Conservation (phyloP, 2,329 filamentous ascomycete genomes). For the Cladophialophora chaetospira region DNA sequence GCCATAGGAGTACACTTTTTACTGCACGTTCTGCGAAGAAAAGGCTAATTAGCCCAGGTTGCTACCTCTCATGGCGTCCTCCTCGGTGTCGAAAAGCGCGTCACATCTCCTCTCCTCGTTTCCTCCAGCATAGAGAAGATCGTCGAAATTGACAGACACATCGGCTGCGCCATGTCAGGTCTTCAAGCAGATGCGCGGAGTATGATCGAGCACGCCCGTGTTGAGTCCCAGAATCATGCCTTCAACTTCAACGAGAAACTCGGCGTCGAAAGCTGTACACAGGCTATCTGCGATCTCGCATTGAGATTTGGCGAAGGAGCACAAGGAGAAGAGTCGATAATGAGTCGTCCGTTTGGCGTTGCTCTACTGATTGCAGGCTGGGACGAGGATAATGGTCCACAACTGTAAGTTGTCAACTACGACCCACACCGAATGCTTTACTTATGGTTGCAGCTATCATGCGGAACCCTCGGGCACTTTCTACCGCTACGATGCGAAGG, state of each 20-base stretch:
- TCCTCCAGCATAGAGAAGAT: conserved; percentile 99
- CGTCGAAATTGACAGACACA: conserved; percentile 98
- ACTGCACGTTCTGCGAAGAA: background rate
- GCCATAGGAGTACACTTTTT: conserved; percentile 76
- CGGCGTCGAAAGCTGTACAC: conserved; percentile 95
- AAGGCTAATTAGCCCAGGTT: conserved; percentile 52
- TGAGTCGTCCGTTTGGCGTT: conserved; percentile 96
- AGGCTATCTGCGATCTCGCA: conserved; percentile 96
- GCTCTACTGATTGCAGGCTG: conserved; percentile 94
- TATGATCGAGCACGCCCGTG: conserved; percentile 97
- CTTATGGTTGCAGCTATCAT: conserved; percentile 67
- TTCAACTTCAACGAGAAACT: conserved; percentile 98
- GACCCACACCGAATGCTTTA: background rate
- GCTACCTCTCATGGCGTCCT: conserved; percentile 94
- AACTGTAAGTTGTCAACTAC: conserved; percentile 62
- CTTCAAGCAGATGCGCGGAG: conserved; percentile 95
- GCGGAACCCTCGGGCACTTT: conserved; percentile 98
- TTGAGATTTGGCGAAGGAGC: conserved; percentile 96
- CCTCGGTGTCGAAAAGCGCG: conserved; percentile 97
- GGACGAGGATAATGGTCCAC: conserved; percentile 87
- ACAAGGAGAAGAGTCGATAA: conserved; percentile 97
- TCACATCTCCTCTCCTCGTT: conserved; percentile 95
- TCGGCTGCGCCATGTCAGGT: conserved; percentile 97
- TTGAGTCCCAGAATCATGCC: conserved; percentile 93
- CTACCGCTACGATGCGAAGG: conserved; percentile 98